These are phyloP conservation scores for Blepharisma japonicum DNA, from an alignment of 73 alveolate species.

Conservation along the genomic window DNA sequence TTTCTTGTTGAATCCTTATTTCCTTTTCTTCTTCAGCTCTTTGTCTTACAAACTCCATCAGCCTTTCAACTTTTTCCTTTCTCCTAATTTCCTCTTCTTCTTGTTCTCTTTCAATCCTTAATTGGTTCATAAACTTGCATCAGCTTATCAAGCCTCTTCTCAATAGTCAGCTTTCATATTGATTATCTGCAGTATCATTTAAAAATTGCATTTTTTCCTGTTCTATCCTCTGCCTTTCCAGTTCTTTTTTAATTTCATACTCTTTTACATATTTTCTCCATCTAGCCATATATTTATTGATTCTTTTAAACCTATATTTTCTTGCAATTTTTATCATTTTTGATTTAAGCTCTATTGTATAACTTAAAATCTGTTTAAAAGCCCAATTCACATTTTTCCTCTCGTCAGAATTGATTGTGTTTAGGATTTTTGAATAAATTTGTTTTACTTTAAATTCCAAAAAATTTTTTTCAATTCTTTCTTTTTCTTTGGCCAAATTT, in stretches of 20 bases:
- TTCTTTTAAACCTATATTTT: constrained; percentile 9
- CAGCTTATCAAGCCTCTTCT: neutral
- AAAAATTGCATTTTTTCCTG: constrained; percentile 14
- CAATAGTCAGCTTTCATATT: neutral
- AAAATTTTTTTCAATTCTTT: neutral
- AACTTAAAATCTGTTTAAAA: neutral
- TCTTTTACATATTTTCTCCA: neutral
- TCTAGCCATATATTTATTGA: neutral
- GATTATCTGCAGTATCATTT: neutral
- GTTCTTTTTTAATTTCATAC: neutral
- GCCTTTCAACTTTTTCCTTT: constrained; percentile 3
- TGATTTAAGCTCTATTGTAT: neutral
- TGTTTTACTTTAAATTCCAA: neutral
- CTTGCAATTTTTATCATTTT: neutral
- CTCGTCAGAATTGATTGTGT: neutral
- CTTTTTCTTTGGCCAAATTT: neutral
- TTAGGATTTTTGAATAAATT: neutral
- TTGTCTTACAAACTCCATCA: constrained; percentile 14
- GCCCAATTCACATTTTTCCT: neutral
- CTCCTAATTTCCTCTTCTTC: neutral
- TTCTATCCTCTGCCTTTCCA: neutral
- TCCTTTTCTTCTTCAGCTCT: constrained; percentile 25
- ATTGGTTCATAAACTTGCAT: neutral
- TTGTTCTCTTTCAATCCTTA: neutral
- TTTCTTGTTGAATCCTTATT: neutral